Percentiles rank a stretch among this genome's conserved stretches.
These are phyloP conservation scores for Yarrowia galli DNA, from an alignment of 1,139 yeast genomes.

Conservation along the genomic window DNA sequence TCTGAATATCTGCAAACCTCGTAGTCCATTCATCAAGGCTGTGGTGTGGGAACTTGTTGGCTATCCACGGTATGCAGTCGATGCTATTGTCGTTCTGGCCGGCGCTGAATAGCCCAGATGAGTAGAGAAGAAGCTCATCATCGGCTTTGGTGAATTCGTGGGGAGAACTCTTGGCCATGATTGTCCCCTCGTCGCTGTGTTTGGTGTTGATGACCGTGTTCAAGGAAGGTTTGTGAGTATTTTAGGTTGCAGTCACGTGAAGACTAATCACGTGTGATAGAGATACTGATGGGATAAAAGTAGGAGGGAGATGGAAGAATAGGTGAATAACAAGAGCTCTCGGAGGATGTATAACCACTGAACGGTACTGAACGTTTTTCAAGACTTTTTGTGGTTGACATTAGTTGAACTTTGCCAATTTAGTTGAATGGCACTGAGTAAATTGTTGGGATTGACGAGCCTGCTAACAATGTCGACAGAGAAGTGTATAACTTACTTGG, in stretches of 20 bases:
- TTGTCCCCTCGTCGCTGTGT: not conserved
- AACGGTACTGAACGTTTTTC: no score
- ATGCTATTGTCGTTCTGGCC: not conserved
- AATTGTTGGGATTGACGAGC: no score
- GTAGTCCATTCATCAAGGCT: not conserved
- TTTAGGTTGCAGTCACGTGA: not conserved
- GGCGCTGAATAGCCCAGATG: not conserved
- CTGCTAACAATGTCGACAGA: no score
- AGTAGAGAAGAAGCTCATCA: slow-evolving; percentile 10
- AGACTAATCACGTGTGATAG: not conserved
- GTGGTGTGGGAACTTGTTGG: slow-evolving; percentile 9
- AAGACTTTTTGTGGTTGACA: no score
- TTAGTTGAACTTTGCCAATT: no score
- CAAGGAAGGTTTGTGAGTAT: not conserved
- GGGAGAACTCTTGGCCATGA: not conserved
- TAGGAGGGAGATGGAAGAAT: not conserved
- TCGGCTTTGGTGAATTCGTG: slow-evolving; percentile 4
- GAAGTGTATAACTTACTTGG: no score
- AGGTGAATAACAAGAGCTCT: no score
- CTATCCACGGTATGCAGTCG: slow-evolving; percentile 16
- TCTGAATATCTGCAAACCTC: not conserved
- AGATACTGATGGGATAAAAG: not conserved
- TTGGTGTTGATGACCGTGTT: not conserved
- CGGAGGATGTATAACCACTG: no score
- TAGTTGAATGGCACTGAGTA: no score